phyloP scores from a whole-genome alignment of 129 eudicot genomes.

The Centella asiatica region DNA sequence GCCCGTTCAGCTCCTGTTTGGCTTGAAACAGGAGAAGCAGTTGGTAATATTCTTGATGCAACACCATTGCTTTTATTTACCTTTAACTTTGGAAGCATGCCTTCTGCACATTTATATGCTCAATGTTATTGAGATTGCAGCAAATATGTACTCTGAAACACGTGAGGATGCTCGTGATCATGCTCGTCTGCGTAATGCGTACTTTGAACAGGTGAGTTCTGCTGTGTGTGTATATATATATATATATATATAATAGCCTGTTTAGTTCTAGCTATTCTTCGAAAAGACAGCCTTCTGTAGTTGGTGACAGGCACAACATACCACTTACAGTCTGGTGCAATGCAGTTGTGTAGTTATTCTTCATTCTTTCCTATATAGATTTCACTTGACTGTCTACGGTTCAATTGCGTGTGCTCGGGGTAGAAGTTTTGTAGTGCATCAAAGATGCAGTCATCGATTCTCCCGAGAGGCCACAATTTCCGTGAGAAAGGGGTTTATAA shows the following conservation, averaged over 20 bases:
- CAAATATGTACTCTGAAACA: conserved; percentile 77
- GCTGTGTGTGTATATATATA: neutral
- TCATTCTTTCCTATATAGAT: no score
- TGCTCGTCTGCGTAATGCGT: conserved; percentile 72
- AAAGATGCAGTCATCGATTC: no score
- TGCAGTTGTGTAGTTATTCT: no score
- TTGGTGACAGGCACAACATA: neutral
- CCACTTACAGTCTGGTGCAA: no score
- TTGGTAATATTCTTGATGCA: conserved; percentile 51
- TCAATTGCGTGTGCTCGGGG: no score
- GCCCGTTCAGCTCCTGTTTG: conserved; percentile 62
- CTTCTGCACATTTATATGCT: conserved; percentile 15
- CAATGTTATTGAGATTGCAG: conserved; percentile 60
- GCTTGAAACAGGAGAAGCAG: conserved; percentile 92
- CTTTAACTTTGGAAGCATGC: conserved; percentile 10
- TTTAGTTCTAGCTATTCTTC: neutral
- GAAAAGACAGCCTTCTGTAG: neutral
- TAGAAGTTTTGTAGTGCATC: no score
- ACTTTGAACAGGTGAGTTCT: conserved; percentile 74
- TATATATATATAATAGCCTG: neutral
- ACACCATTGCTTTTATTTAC: conserved; percentile 4
- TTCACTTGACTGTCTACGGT: no score
- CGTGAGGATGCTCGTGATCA: conserved; percentile 92
- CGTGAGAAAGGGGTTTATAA: no score
- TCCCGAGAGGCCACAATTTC: no score